Evolutionary conservation across 2,329 filamentous ascomycete species (phyloP).

Genomic region (Pseudocercospora ulei): DNA sequence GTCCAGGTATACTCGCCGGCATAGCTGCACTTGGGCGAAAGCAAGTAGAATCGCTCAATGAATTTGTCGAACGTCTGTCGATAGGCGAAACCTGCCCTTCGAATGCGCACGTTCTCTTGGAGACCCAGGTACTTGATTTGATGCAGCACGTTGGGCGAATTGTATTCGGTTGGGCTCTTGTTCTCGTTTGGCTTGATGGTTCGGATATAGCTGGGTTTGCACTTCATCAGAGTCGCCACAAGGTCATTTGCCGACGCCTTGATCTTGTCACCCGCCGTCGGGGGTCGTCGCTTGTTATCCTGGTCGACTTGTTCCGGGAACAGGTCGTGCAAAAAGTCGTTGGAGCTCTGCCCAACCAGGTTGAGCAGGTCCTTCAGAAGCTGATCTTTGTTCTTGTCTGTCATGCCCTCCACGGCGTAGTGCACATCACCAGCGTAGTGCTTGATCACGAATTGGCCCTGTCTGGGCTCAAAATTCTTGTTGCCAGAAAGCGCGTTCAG

Average conservation of each 20-base stretch:
- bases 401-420: slow-evolving; percentile 92
- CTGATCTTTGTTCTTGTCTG: slow-evolving; percentile 98
- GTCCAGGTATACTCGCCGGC: slow-evolving; percentile 96
- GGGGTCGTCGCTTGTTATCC: slow-evolving; percentile 87
- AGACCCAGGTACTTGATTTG: slow-evolving; percentile 98
- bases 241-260: slow-evolving; percentile 88
- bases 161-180: slow-evolving; percentile 90
- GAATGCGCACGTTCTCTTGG: slow-evolving; percentile 98
- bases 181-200: slow-evolving; percentile 99
- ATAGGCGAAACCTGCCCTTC: slow-evolving; percentile 91
- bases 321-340: slow-evolving; percentile 73
- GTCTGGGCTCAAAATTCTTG: slow-evolving; percentile 78
- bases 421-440: slow-evolving; percentile 96
- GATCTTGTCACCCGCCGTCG: slow-evolving; percentile 93
- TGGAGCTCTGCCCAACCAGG: slow-evolving; percentile 72
- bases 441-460: slow-evolving; percentile 96
- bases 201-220: slow-evolving; percentile 92
- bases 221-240: slow-evolving; percentile 92
- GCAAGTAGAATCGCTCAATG: slow-evolving; percentile 88
- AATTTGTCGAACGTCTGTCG: slow-evolving; percentile 97
- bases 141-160: slow-evolving; percentile 82
- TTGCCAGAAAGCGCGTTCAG: slow-evolving; percentile 80
- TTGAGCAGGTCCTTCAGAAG: slow-evolving; percentile 87
- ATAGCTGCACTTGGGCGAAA: slow-evolving; percentile 90
- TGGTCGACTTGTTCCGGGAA: slow-evolving; percentile 93